phyloP scores from a whole-genome alignment of 768 basidiomycete genomes.

The Favolaschia claudopus region DNA sequence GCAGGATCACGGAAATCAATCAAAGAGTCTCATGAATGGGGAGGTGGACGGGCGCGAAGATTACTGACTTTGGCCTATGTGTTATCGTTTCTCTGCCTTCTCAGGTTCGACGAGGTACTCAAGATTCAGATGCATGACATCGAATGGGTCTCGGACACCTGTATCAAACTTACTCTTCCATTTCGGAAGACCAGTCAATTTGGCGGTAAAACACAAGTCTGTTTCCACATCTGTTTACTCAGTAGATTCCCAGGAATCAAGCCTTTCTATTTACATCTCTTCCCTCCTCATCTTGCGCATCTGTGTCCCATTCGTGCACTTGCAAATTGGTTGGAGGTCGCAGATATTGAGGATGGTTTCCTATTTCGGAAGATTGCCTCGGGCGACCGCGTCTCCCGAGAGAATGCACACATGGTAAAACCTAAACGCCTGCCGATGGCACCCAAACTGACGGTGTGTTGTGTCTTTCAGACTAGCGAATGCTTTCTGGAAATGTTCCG shows the following conservation, averaged over 20 bases:
- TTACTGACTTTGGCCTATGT: constrained; percentile 39
- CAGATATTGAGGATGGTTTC: constrained; percentile 36
- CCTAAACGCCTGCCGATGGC: not conserved
- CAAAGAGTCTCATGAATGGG: constrained; percentile 31
- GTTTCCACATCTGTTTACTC: not conserved
- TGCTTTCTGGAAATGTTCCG: constrained; percentile 46
- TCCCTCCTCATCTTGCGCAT: constrained; percentile 33
- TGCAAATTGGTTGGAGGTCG: constrained; percentile 36
- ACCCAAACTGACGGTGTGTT: not conserved
- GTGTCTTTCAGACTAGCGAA: constrained; percentile 38
- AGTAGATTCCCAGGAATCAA: constrained; percentile 30
- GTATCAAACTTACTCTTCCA: constrained; percentile 30
- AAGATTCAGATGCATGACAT: constrained; percentile 40
- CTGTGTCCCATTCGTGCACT: constrained; percentile 42
- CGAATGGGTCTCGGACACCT: not conserved
- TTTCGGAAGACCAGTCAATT: constrained; percentile 35
- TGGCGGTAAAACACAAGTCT: constrained; percentile 27
- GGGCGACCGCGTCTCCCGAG: constrained; percentile 33
- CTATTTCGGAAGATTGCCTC: constrained; percentile 39
- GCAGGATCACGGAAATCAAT: not conserved
- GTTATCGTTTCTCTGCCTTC: constrained; percentile 40
- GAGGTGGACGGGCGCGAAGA: constrained; percentile 32
- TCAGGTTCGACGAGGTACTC: constrained; percentile 42
- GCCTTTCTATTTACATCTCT: constrained; percentile 33
- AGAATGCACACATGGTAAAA: constrained; percentile 36